Conservation (phyloP, 495 filamentous ascomycete genomes). For the Xylaria sp. region DNA sequence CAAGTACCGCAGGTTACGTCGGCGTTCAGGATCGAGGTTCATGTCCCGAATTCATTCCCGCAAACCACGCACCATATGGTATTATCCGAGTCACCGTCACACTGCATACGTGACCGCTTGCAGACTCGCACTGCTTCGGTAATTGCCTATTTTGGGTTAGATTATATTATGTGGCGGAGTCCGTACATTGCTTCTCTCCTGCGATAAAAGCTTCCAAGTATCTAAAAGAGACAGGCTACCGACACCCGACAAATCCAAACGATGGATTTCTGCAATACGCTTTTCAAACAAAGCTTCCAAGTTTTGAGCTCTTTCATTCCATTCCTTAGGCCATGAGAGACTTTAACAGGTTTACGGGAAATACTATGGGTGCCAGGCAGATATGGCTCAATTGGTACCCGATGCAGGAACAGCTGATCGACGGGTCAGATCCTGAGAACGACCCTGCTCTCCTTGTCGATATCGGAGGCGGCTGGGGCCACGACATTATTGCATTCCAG, state of each 20-base stretch:
- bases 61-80: background rate
- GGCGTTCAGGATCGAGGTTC: background rate
- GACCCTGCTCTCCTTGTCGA: slow-evolving; percentile 44
- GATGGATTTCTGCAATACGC: slow-evolving; percentile 48
- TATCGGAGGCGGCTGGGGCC: slow-evolving; percentile 47
- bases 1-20: background rate
- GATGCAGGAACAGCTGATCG: slow-evolving; percentile 29
- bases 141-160: background rate
- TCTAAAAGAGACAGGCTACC: slow-evolving; percentile 30
- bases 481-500: slow-evolving; percentile 42
- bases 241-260: slow-evolving; percentile 31
- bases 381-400: slow-evolving; percentile 42
- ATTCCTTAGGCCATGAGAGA: slow-evolving; percentile 26
- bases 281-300: slow-evolving; percentile 35
- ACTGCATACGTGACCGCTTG: background rate
- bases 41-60: background rate
- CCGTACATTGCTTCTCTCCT: too few relatives aligned
- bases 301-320: slow-evolving; percentile 36
- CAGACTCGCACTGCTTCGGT: background rate
- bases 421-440: slow-evolving; percentile 1
- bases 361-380: slow-evolving; percentile 35
- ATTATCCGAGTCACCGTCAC: background rate
- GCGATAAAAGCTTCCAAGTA: slow-evolving; percentile 29
- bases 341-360: slow-evolving; percentile 43
- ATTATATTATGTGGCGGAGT: too few relatives aligned